phyloP scores from a whole-genome alignment of 192 early-diverging fungal species.

The Rhizophagus clarus region DNA sequence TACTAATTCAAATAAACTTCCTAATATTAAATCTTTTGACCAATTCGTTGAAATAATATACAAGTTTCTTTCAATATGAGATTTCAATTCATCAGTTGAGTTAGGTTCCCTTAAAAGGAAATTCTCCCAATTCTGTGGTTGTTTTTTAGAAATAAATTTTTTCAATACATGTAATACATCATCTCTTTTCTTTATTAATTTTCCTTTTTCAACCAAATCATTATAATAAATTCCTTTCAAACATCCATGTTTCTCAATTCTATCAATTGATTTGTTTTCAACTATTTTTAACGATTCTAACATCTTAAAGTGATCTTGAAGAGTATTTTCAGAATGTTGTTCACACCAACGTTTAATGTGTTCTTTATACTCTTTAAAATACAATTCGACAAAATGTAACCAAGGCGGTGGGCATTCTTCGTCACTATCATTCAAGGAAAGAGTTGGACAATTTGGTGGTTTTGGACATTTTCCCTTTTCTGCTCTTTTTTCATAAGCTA shows the following conservation, averaged over 20 bases:
- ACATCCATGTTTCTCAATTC: slow-evolving; percentile 22
- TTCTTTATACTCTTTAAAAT: slow-evolving; percentile 28
- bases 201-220: slow-evolving; percentile 10
- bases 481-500: slow-evolving; percentile 29
- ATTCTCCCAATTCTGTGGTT: too few species aligned
- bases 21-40: slow-evolving; percentile 28
- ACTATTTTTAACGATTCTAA: slow-evolving; percentile 18
- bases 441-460: neutral
- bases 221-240: neutral
- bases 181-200: neutral
- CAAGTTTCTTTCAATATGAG: neutral
- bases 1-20: slow-evolving; percentile 12
- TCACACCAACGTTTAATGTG: slow-evolving; percentile 14
- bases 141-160: neutral
- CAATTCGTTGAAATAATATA: slow-evolving; percentile 30
- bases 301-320: slow-evolving; percentile 14
- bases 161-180: neutral
- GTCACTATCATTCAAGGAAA: neutral
- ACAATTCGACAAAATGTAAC: slow-evolving; percentile 27
- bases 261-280: slow-evolving; percentile 17
- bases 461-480: neutral
- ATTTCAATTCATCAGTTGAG: neutral
- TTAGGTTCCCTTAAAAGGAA: too few species aligned
- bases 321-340: neutral
- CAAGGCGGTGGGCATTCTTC: slow-evolving; percentile 27